A percentile compares a stretch with the other conserved stretches of the same genome.
phyloP scores from a whole-genome alignment of 805 yeast species.

The Komagataella phaffii region DNA sequence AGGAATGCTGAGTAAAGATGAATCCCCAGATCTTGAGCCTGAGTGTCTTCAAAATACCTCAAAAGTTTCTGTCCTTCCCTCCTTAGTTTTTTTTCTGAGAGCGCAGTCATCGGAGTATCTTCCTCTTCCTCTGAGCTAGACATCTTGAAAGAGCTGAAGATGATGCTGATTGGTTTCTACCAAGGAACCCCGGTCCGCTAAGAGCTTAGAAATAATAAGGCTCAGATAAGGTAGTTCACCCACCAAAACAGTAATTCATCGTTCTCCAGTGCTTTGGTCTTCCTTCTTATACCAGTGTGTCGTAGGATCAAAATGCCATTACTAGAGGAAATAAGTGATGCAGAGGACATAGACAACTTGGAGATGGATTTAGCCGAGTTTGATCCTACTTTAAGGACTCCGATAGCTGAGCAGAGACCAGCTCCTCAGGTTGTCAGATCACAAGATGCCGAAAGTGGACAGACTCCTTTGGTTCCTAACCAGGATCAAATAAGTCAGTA shows the following conservation, averaged over 20 bases:
- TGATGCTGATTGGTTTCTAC: neutral
- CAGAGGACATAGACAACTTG: slow-evolving; percentile 79
- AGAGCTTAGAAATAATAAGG: neutral
- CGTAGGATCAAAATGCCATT: slow-evolving; percentile 33
- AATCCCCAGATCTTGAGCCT: slow-evolving; percentile 40
- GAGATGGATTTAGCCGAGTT: slow-evolving; percentile 91
- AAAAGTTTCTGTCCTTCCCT: slow-evolving; percentile 12
- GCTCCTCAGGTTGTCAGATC: slow-evolving; percentile 49
- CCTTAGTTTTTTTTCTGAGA: slow-evolving; percentile 3
- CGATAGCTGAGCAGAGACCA: slow-evolving; percentile 54
- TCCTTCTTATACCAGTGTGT: neutral
- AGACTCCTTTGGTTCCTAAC: slow-evolving; percentile 9
- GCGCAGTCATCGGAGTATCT: neutral
- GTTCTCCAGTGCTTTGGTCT: neutral
- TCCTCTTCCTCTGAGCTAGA: neutral
- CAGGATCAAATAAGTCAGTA: slow-evolving; percentile 6
- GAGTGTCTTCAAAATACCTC: slow-evolving; percentile 31
- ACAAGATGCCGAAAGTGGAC: slow-evolving; percentile 25
- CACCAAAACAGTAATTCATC: neutral
- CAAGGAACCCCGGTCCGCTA: neutral
- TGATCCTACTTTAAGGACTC: slow-evolving; percentile 57
- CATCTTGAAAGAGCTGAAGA: neutral
- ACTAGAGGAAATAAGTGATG: slow-evolving; percentile 62
- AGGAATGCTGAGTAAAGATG: slow-evolving; percentile 53
- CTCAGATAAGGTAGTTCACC: neutral